Conservation (phyloP, 2,329 filamentous ascomycete species). For the Ophiosphaerella korrae region DNA sequence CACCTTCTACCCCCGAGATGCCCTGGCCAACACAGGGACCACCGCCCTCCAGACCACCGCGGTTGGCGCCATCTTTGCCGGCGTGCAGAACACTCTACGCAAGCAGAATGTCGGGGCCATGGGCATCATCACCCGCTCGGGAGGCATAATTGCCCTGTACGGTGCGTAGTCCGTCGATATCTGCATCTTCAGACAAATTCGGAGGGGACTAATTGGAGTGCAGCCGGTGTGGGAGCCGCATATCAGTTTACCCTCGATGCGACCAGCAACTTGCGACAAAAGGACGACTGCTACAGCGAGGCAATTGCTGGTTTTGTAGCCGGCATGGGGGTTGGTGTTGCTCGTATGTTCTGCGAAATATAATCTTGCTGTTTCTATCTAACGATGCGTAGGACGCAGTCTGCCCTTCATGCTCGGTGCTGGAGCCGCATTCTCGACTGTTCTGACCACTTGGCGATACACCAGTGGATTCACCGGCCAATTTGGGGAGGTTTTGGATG, state of each 20-base stretch:
- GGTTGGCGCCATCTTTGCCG: slow-evolving; percentile 73
- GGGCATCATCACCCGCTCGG: slow-evolving; percentile 80
- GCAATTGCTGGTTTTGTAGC: slow-evolving; percentile 76
- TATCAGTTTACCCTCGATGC: slow-evolving; percentile 80
- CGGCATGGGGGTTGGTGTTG: slow-evolving; percentile 73
- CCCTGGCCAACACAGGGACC: slow-evolving; percentile 69
- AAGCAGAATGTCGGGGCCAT: slow-evolving; percentile 81
- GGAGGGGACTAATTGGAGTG: slow-evolving; percentile 34
- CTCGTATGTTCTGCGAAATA: slow-evolving; percentile 61
- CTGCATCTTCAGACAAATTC: neutral
- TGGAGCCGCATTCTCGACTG: slow-evolving; percentile 62
- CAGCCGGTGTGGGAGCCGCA: slow-evolving; percentile 73
- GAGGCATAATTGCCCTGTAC: slow-evolving; percentile 71
- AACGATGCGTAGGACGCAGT: slow-evolving; percentile 59
- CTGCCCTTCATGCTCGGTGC: slow-evolving; percentile 74
- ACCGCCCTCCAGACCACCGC: slow-evolving; percentile 68
- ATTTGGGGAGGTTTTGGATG: slow-evolving; percentile 60
- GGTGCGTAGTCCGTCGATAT: slow-evolving; percentile 54
- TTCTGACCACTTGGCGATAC: slow-evolving; percentile 70
- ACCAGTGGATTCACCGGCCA: slow-evolving; percentile 67
- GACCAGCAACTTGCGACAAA: slow-evolving; percentile 82
- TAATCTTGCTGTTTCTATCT: slow-evolving; percentile 17
- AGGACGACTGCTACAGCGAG: slow-evolving; percentile 78
- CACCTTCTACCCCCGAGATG: slow-evolving; percentile 74
- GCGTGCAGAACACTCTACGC: slow-evolving; percentile 84